Conservation (phyloP, 345 rosid species). For the Corymbia maculata region DNA sequence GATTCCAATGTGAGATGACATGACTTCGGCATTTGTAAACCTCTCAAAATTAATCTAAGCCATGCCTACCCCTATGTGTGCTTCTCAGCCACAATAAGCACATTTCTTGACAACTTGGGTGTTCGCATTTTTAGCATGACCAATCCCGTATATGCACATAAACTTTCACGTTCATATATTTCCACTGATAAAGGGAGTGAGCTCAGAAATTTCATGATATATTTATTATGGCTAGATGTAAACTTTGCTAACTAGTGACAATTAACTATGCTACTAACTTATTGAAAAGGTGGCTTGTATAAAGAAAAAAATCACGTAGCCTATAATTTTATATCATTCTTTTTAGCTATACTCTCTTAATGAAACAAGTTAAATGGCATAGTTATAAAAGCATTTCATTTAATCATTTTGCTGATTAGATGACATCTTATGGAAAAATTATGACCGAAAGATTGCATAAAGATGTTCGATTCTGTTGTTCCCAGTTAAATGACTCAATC, state of each 20-base stretch:
- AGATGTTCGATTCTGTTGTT: not conserved
- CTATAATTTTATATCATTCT: not conserved
- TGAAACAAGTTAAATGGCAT: not conserved
- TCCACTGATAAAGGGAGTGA: not conserved
- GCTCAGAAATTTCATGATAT: not conserved
- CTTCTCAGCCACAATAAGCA: not conserved
- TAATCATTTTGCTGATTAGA: not conserved
- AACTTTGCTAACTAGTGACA: not conserved
- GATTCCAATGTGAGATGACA: not conserved
- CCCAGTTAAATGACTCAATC: not conserved
- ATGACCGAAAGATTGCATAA: too few species aligned
- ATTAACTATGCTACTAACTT: too few species aligned
- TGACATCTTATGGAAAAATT: not conserved
- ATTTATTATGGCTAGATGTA: not conserved
- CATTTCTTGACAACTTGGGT: too few species aligned
- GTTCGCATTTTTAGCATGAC: not conserved
- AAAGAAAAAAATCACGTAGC: not conserved
- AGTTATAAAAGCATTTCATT: not conserved
- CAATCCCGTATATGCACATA: not conserved
- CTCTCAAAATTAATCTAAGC: not conserved
- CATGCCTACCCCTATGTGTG: not conserved
- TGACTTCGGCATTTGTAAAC: not conserved
- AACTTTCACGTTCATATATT: not conserved
- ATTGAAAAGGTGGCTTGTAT: not conserved
- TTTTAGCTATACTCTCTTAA: not conserved